Evolutionary conservation across 129 eudicot species (phyloP), one percentile per base, ranked within the genome.

Genomic region (Saussurea involucrata): DNA sequence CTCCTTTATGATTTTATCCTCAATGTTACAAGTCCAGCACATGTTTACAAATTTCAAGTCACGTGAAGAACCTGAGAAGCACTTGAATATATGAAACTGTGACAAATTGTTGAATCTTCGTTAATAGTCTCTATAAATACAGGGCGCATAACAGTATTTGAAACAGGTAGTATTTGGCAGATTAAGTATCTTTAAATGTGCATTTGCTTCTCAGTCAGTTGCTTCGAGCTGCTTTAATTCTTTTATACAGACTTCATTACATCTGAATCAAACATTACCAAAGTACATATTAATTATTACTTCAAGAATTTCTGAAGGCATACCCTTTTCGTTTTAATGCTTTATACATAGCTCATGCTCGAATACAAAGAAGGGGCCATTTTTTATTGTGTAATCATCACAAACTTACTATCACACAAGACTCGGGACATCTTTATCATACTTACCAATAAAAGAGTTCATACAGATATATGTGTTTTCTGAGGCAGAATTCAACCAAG

Each of bases 321-420:
- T 67, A 76, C 58, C 67, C 12, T n/a, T 25, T 25, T 27, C 27
- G 66, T 28, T 72, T 63, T 17, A 71, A 25, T 34, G 29, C 46
- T 46, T 69, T 9, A 68, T 28, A 10, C 69, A 79, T 34, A 70
- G 60, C 40, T 68, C 42, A 66, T 63, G 29, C 63, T 75, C 40
- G 63, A 75, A 37, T 63, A 75, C 71, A 57, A 31, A 31, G 21
- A 58, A 65, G 46, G 31, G 71, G 24, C 57, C 22, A 53, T 4
- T 17, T 53, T 53, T 53, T 53, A 77, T 77, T 29, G 67, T 36
- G 31, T 68, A 36, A 60, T 78, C 18, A 60, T 29, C 49, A 70
- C 64, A 70, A 78, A 13, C 77, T 70, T 32, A 3, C 49, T 71
- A 61, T 78, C 37, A 70, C 64, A 78, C 77, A 78, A 69, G 53